Evolutionary conservation across 1,284 basidiomycete genomes (phyloP), one percentile per base, ranked within the genome.

Genomic region (Pholiota adiposa): DNA sequence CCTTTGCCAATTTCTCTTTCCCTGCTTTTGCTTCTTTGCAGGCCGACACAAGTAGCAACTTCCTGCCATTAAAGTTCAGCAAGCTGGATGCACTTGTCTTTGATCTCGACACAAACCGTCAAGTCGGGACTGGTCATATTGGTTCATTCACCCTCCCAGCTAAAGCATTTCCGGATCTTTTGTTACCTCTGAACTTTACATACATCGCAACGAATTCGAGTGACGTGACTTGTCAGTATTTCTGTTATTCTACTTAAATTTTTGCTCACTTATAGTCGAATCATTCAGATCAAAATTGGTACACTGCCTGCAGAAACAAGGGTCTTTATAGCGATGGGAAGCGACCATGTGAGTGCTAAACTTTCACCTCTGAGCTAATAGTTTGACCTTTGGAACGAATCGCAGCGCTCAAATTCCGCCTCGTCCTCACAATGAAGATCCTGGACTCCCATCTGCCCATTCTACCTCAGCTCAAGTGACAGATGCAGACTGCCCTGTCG

Each of bases 1-100:
- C 79, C 0, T 93, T 93, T 0, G 87, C 94, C 51, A 96, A 96
- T 74, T 96, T 95, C 74, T 87, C 89, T 18, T 96, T 96, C 79
- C 81, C 89, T 2, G 92, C 87, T 1, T 77, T 83, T 51, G 85
- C 92, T 19, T 81, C 88, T 46, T 77, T 96, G 8, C 82, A 92
- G 67, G 80, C 92, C 48, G 83, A 94, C 74, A 93, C 92, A 3
- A 78, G 77, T 14, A 75, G 73, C 66, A 93, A 89, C 65, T 90
- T 85, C 70, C 77, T 96, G 7, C 93, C 94, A 3, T 72, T 94
- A 40, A 85, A 83, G 36, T 88, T 95, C 76, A 83, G 77, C 43
- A 78, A 82, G 60, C 78, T 96, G 49, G 75, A 80, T 54, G 93
- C 90, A 0, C 74, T 79, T 36, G 77, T 93, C 2, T 90, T 76